These are phyloP conservation scores for Chrysanthemum makinoi DNA, from an alignment of 129 eudicot species.

Conservation along the genomic window DNA sequence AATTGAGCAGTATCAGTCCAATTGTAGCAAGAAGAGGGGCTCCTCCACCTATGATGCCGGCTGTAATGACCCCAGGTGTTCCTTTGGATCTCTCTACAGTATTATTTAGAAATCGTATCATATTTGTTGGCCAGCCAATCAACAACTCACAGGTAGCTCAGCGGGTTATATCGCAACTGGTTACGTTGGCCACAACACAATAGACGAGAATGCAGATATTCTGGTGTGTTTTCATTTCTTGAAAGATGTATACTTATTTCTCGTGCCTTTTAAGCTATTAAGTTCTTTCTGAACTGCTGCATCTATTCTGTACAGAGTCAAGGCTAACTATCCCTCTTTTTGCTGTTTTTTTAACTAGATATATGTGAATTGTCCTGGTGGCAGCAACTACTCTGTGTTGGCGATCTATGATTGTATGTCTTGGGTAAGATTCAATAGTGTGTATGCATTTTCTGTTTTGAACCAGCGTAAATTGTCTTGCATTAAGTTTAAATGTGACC, in stretches of 20 bases:
- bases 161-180: constrained; percentile 91
- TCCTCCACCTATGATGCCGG: constrained; percentile 86
- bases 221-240: constrained; percentile 43
- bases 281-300: no score
- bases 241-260: not conserved
- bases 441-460: no score
- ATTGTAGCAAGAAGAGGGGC: constrained; percentile 67
- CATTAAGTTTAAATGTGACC: no score
- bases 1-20: constrained; percentile 53
- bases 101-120: constrained; percentile 85
- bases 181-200: constrained; percentile 86
- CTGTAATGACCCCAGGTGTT: constrained; percentile 96
- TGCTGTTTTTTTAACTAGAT: no score
- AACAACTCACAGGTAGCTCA: constrained; percentile 80
- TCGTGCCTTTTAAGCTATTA: constrained; percentile 11
- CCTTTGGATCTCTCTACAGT: no score
- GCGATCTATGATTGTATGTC: no score
- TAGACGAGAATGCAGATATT: constrained; percentile 89
- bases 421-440: no score
- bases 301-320: no score
- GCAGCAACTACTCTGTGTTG: no score
- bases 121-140: constrained; percentile 79
- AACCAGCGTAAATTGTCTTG: no score
- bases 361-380: no score
- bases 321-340: no score